phyloP scores from a whole-genome alignment of 2,329 filamentous ascomycete genomes.

The Botrytis elliptica region DNA sequence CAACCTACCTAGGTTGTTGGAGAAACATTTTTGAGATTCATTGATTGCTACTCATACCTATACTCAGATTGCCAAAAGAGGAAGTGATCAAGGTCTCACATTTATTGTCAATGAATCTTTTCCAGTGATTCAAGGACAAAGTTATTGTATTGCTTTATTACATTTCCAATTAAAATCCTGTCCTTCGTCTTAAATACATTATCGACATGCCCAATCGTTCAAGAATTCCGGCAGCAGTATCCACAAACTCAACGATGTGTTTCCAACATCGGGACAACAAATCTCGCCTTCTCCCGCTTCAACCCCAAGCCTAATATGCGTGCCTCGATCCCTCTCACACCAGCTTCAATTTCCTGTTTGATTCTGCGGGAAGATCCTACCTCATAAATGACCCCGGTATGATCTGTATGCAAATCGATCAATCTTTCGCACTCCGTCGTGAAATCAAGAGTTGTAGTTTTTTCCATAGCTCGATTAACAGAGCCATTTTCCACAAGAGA shows the following conservation, averaged over 20 bases:
- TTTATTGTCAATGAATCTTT: not conserved
- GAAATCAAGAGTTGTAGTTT: not conserved
- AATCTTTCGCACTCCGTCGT: not conserved
- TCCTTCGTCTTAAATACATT: not conserved
- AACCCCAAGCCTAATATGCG: not conserved
- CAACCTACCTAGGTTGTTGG: too few relatives aligned
- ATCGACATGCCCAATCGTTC: not conserved
- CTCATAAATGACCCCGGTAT: not conserved
- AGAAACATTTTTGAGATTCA: too few relatives aligned
- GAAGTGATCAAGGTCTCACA: not conserved
- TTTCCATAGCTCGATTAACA: not conserved
- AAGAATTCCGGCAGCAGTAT: fast-evolving
- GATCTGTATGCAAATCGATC: not conserved
- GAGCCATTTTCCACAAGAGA: not conserved
- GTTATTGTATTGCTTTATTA: not conserved
- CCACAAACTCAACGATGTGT: not conserved
- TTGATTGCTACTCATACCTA: too few relatives aligned
- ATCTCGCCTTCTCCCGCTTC: not conserved
- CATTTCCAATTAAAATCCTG: not conserved
- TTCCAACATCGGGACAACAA: not conserved
- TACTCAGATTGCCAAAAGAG: not conserved
- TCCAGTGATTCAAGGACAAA: fast-evolving
- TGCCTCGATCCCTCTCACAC: not conserved
- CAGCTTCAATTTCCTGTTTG: not conserved
- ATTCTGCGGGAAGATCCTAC: not conserved